Base-by-base conservation (phyloP, 371 early-diverging fungal genomes). In the Mortierella sp. region DNA sequence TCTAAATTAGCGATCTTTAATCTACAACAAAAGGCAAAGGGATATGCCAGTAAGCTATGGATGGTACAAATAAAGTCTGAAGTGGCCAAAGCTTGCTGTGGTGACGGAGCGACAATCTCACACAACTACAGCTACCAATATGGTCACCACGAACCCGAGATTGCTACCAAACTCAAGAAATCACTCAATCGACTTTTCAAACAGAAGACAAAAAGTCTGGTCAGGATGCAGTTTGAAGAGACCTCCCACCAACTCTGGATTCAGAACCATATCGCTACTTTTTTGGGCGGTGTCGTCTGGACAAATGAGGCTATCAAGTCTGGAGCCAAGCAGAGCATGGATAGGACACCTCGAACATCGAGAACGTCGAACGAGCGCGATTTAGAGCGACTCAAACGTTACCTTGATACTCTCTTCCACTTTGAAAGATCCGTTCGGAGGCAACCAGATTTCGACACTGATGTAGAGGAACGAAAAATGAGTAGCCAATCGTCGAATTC, bases 171-270 rank as follows among this genome's bases (percentile, higher is more conserved):
- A 40, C 67, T 86, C 5, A 77, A 86, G 14, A 81, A 84, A 4
- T 63, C 83, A 0, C 60, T 87, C 24, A 55, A 67, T 10, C 83
- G 80, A 18, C 61, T 84, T 18, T 73, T 71, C 24, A 70, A 69
- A 16, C 84, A 87, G 28, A 55, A 75, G 54, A 78, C 80, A 51
- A 69, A 75, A n/a, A 47, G 64, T 6, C 75, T 86, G 40, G 64
- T 74, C 45, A 77, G 68, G 18, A 61, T 62, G 20, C 75, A 83
- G 30, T 84, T 73, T 49, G 85, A 86, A 45, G 80, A 84, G 40
- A 84, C 88, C 24, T 64, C 89, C 60, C 68, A 84, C 55, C 84
- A 84, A 30, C 77, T 88, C 18, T 89, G 87, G 83, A 87, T 90
- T n/a, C 87, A 90, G 62, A 79, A 87, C 24, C 85, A 86, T 26